Evolutionary conservation across 768 basidiomycete species (phyloP).

Genomic region (Phylloporus scabripes): DNA sequence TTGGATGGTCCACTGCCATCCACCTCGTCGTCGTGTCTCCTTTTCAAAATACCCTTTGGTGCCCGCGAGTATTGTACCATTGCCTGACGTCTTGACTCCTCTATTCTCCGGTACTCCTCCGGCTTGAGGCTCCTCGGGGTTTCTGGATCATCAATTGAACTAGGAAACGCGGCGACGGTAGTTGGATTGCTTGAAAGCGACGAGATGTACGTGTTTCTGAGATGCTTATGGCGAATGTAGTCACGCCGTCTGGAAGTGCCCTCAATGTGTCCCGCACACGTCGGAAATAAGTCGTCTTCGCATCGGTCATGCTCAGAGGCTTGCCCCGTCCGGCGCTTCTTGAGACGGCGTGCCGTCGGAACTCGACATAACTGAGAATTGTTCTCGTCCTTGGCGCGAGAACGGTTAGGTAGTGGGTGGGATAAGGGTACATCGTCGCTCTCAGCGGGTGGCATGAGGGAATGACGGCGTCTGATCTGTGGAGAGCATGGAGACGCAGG

Average conservation of each 20-base stretch:
- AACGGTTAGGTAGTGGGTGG: neutral
- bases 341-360: constrained; percentile 3
- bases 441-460: neutral
- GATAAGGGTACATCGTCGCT: neutral
- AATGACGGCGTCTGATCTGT: neutral
- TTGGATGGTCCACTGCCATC: constrained; percentile 12
- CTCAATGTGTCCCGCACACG: constrained; percentile 23
- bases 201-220: constrained; percentile 28
- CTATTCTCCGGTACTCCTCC: constrained; percentile 22
- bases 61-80: constrained; percentile 17
- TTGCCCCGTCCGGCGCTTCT: constrained; percentile 7
- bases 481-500: constrained; percentile 1
- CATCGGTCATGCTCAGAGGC: neutral
- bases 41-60: constrained; percentile 28
- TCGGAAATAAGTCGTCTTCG: constrained; percentile 21
- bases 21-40: constrained; percentile 13
- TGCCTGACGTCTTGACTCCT: constrained; percentile 26
- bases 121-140: constrained; percentile 16
- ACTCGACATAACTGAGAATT: neutral
- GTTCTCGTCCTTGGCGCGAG: constrained; percentile 14
- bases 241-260: constrained; percentile 21
- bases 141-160: constrained; percentile 14
- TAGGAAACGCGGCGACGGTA: constrained; percentile 8
- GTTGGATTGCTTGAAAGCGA: constrained; percentile 15
- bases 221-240: constrained; percentile 24